Base-by-base conservation (phyloP, 164 flowering plant genomes). In the Magnolia changhungtana region DNA sequence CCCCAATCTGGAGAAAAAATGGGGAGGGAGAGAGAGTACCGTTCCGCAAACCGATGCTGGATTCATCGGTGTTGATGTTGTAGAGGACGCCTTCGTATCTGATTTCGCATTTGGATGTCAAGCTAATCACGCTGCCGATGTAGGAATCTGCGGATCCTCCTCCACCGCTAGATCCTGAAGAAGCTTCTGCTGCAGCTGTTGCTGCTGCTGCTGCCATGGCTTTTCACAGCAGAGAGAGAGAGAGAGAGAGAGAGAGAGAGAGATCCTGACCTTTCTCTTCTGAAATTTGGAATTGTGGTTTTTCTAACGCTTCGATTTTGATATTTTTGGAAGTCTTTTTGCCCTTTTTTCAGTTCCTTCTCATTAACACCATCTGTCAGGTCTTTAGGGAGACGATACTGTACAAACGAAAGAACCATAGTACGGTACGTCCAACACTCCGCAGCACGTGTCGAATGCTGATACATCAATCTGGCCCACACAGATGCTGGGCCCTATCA, bases 101-200 rank as follows among this genome's bases (percentile, higher is more conserved):
- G 83, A 95, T 93, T 82, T 91, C 96, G 52, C 85, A 86, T 87
- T 91, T 93, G 16, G 97, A 92, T 49, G 95, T 95, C 87, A 95
- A 88, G 82, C 97, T 95, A 45, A 95, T 95, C 88, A 95, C 86
- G 82, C 97, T 89, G 11, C 98, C 98, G 79, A 95, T 86, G 88
- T 95, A 93, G 18, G 98, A 87, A 80, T 92, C 97, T 31, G 97
- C 93, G 29, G 92, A 75, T 13, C 90, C 29, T 11, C n/a, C 49
- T 16, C 71, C 50, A 14, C 71, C 82, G 23, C 85, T n/a, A 71
- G 82, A 87, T 82, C 90, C 83, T 58, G 88, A 81, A n/a, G 83
- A 82, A 50, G 87, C 94, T 27, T 27, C 29, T 10, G 71, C 14
- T 1, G 13, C 31, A 19, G 69, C 49, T 18, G 71, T 2, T 19